These are phyloP conservation scores for Apiotrichum sp. DNA, from an alignment of 1,284 basidiomycete genomes.

Conservation along the genomic window DNA sequence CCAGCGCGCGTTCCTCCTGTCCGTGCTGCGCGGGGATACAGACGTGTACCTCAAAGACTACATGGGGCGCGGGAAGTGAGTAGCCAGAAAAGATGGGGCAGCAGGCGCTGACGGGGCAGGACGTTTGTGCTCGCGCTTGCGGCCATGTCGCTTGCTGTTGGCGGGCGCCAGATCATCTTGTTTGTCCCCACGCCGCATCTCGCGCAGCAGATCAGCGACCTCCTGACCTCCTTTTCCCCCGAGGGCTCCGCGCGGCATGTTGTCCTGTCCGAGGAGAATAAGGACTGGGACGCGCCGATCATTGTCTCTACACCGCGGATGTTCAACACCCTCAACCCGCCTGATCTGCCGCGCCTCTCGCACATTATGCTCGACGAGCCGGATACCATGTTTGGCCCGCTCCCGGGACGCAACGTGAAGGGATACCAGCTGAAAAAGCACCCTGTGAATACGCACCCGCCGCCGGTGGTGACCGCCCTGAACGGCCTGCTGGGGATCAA, in stretches of 20 bases:
- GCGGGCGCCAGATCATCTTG: slow-evolving; percentile 15
- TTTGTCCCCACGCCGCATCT: slow-evolving; percentile 30
- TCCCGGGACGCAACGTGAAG: slow-evolving; percentile 17
- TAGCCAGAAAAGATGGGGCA: background rate
- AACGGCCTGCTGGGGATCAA: slow-evolving; percentile 20
- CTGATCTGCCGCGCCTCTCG: slow-evolving; percentile 5
- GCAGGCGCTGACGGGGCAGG: background rate
- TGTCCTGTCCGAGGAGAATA: background rate
- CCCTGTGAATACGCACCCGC: slow-evolving; percentile 25
- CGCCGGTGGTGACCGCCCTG: slow-evolving; percentile 18
- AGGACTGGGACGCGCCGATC: slow-evolving; percentile 10
- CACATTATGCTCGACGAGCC: slow-evolving; percentile 34
- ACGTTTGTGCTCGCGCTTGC: slow-evolving; percentile 22
- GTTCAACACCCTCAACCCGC: background rate
- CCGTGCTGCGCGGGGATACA: slow-evolving; percentile 18
- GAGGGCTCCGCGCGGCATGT: background rate
- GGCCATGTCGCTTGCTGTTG: slow-evolving; percentile 16
- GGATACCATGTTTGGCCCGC: slow-evolving; percentile 24
- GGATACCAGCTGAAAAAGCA: slow-evolving; percentile 9
- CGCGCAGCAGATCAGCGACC: slow-evolving; percentile 21
- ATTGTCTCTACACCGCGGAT: slow-evolving; percentile 20
- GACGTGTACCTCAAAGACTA: slow-evolving; percentile 32
- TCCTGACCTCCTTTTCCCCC: background rate
- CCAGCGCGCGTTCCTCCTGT: slow-evolving; percentile 27
- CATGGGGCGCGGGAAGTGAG: slow-evolving; percentile 40